phyloP scores from a whole-genome alignment of 2,329 filamentous ascomycete genomes.

The Ceratocystis albifundus region DNA sequence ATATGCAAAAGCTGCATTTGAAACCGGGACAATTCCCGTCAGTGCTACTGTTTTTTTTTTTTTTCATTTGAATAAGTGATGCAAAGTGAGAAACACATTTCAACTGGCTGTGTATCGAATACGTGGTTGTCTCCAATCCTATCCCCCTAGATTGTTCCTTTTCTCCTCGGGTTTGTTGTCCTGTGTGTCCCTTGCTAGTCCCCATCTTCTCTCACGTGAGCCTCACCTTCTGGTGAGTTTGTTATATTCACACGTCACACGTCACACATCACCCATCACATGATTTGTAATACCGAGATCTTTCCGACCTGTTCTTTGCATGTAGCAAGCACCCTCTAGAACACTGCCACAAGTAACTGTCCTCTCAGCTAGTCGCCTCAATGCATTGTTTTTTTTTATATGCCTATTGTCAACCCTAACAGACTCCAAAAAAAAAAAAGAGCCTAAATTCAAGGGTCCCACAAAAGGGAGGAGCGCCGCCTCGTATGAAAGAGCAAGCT shows the following conservation, averaged over 20 bases:
- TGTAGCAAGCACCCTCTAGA: neutral
- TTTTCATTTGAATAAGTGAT: too few species aligned
- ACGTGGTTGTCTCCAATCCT: neutral
- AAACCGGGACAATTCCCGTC: too few species aligned
- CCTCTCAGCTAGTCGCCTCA: neutral
- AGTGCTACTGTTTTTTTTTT: too few species aligned
- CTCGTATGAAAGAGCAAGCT: too few species aligned
- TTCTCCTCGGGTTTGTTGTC: slow-evolving; percentile 1
- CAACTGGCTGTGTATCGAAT: too few species aligned
- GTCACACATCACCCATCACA: neutral
- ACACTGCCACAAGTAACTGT: neutral
- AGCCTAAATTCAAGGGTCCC: neutral
- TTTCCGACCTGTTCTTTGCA: neutral
- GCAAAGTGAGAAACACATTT: too few species aligned
- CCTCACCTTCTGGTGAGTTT: slow-evolving; percentile 3
- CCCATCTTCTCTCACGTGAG: neutral
- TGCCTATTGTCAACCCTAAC: slow-evolving; percentile 5
- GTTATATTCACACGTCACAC: too few species aligned
- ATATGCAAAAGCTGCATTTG: too few species aligned
- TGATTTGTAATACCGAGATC: slow-evolving; percentile 8
- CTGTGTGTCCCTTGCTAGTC: neutral
- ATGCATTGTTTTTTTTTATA: neutral
- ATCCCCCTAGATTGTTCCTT: neutral
- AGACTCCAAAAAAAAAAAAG: slow-evolving; percentile 6
- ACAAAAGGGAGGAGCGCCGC: neutral